These are phyloP conservation scores for Coriolopsis trogii DNA, from an alignment of 1,284 basidiomycete species.

Conservation along the genomic window DNA sequence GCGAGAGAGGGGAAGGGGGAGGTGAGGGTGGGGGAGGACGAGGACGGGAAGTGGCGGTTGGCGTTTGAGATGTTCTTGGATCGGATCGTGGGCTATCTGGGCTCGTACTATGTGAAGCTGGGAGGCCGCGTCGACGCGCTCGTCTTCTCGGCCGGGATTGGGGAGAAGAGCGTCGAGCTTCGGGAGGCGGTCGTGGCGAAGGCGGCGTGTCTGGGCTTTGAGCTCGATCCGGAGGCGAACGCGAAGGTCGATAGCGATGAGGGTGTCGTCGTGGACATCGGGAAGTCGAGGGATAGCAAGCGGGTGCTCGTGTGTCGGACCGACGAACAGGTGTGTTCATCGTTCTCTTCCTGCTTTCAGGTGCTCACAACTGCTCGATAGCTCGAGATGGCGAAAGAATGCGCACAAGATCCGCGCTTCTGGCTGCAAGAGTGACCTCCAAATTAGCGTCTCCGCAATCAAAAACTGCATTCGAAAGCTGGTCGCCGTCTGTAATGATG, in stretches of 20 bases:
- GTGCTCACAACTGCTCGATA: conserved; percentile 30
- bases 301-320: conserved; percentile 63
- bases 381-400: conserved; percentile 70
- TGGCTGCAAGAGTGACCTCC: conserved; percentile 31
- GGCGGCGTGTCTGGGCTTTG: conserved; percentile 64
- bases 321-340: conserved; percentile 49
- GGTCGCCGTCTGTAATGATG: too few species aligned
- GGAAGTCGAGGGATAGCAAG: conserved; percentile 35
- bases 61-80: conserved; percentile 81
- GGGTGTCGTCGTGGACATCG: conserved; percentile 50
- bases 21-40: conserved; percentile 35
- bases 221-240: conserved; percentile 40
- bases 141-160: conserved; percentile 87
- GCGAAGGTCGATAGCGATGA: conserved; percentile 45
- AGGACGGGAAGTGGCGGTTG: conserved; percentile 40
- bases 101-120: conserved; percentile 76
- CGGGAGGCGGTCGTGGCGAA: conserved; percentile 57
- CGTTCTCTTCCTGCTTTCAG: background rate
- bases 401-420: conserved; percentile 45
- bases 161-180: conserved; percentile 70
- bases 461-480: too few species aligned
- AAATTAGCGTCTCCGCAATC: too few species aligned
- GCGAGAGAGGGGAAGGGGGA: conserved; percentile 25
- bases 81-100: conserved; percentile 71
- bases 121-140: conserved; percentile 71